Evolutionary conservation across 129 eudicot species (phyloP), one percentile per base, ranked within the genome.

Genomic region (Centella asiatica): DNA sequence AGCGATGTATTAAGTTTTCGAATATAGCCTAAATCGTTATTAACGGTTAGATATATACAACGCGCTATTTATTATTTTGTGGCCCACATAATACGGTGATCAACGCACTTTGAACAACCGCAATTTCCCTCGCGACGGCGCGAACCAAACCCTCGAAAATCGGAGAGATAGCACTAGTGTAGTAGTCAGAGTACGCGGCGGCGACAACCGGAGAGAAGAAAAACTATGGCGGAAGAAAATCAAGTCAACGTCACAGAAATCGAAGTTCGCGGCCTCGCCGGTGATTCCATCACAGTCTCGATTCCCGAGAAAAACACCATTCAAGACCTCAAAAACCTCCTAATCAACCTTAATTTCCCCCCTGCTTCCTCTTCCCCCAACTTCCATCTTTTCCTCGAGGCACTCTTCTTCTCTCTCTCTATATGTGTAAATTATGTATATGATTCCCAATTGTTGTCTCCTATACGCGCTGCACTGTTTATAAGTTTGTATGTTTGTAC

Each of bases 301-400:
- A 80, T 89, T 18, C 75, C 78, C 4, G 61, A 83, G n/a, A 69
- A 37, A 73, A 70, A 51, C 22, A 82, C 86, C 22, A 37, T 89
- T 58, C 85, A 73, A 48, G 79, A 89, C 54, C 90, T 85, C 64
- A 89, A 85, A 75, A 73, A 70, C 50, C 83, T 80, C 34, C 80
- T 89, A 53, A 76, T 58, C 59, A 75, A 82, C 14, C 63, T 32
- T 13, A 25, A 39, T 7, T 85, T 82, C 51, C 79, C 81, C 32
- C 90, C 94, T 4, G 88, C 88, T 10, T 66, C 87, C 1, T 36
- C 85, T 6, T 73, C 85, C 58, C 67, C 90, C 5, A 69, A 78
- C 61, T 89, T 89, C 57, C 97, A 89, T 69, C 88, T 89, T 29
- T 89, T 85, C 64, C 74, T 77, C 58, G 83, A 78, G 90, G 97